Evolutionary conservation across 2,329 filamentous ascomycete species (phyloP), one percentile per base, ranked within the genome.

Genomic region (Septoria linicola): DNA sequence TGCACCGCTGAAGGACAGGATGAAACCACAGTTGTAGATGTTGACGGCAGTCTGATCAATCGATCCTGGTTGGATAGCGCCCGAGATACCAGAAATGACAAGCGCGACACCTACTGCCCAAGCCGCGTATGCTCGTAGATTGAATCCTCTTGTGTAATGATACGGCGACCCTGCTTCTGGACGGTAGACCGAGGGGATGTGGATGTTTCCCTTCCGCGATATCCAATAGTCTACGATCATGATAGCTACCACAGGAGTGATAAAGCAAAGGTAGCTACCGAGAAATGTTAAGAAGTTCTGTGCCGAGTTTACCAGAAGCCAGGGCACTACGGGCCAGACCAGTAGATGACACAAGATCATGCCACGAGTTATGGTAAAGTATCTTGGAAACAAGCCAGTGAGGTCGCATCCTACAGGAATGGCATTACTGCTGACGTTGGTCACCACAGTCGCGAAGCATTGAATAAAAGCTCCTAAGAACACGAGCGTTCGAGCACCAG

Each of bases 291-390:
- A 58, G 54, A 76, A 74, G 8, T 65, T 66, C 10, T 63, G 54
- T 1, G 73, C 73, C 2, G 63, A 70, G 20, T 66, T 65, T 40
- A 76, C 65, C 2, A 77, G 65, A 34, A 73, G 66, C 73, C 73
- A 76, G 0, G 73, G 73, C 10, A 72, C 66, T 4, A 73, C 61
- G 0, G 66, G 59, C 5, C 66, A 61, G 5, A 66, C 66, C 7
- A 74, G 55, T 2, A 75, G 41, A 10, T 66, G 65, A 48, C 72
- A 73, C 8, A 74, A 56, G 4, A 75, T 55, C 55, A 73, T 71
- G 13, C 73, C 73, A 16, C 73, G 63, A 5, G 66, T 63, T 49
- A 76, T 76, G 10, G 67, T 75, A 44, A 76, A 64, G 53, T 71
- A 75, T 23, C 62, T 63, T 0, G 73, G 73, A 16, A 74, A 66